Evolutionary conservation across 495 filamentous ascomycete genomes (phyloP), one percentile per base, ranked within the genome.

Genomic region (Lichenothelia convexa): DNA sequence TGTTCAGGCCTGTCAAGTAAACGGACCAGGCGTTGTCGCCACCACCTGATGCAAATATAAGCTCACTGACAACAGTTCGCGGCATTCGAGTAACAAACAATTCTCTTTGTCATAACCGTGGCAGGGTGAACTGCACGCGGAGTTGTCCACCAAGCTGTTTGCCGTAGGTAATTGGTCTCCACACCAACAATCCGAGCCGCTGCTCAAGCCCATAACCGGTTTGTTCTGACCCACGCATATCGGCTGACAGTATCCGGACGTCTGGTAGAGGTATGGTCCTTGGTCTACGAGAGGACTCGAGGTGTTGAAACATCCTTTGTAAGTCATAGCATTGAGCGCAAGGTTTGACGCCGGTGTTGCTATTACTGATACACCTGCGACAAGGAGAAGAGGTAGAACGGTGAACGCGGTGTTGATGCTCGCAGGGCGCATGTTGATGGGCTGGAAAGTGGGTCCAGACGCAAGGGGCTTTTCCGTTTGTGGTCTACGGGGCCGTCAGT

Each of bases 131-230:
- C 64, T 63, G 55, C 78, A 84, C 2, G 60, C 40, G 7, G 41
- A 43, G 43, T 72, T 58, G 24, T 61, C 55, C 2, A 68, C 62
- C 40, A 64, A 43, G 30, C 50, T 52, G 4, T 42, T 36, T 12
- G 56, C 44, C 15, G 67, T 59, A 5, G 78, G 78, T 22, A 77
- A 55, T 23, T 49, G 47, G 24, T 65, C 46, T 24, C 78, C 79
- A 47, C 78, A 84, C 36, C 49, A 77, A 51, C 78, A 84, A 12
- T 62, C 48, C 15, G 42, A 51, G 20, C 54, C 54, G 3, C 57
- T 55, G 5, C 49, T 52, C 34, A 62, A 51, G 21, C 47, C 68
- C 47, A 64, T 45, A 12, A 61, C 58, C 3, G 56, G 38, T 32
- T 48, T 46, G 12, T 44, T 37, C 4, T 48, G 27, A 3, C 31